Evolutionary conservation across 257 asterid genomes (phyloP).

Genomic region (Parsonsia alboflavescens): DNA sequence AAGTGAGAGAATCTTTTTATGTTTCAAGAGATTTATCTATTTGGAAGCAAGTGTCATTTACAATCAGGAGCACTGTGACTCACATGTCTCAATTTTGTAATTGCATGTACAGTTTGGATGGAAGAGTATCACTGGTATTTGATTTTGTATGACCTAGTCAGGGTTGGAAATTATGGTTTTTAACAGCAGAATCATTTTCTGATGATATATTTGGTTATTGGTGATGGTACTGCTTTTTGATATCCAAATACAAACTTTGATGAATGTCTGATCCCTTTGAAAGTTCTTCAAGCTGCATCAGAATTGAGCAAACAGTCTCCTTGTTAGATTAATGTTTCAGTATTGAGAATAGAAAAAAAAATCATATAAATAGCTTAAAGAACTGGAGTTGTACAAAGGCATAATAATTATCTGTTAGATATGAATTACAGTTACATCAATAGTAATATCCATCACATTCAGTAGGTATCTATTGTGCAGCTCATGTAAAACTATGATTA

Average conservation of each 20-base stretch:
- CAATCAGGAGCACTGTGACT: background rate
- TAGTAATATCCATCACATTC: background rate
- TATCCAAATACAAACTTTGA: background rate
- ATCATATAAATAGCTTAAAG: background rate
- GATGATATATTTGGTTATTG: background rate
- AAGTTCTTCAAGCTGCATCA: background rate
- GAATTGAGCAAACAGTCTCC: background rate
- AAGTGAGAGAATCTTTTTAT: background rate
- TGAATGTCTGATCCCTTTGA: background rate
- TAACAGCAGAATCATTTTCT: background rate
- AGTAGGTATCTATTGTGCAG: background rate
- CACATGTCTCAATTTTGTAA: background rate
- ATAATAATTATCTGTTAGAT: background rate
- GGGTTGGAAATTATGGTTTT: background rate
- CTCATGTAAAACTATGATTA: background rate
- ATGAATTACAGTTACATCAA: background rate
- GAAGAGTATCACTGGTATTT: background rate
- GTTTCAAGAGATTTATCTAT: background rate
- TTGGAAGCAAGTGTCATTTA: background rate
- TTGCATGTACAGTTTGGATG: background rate
- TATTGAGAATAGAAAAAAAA: background rate
- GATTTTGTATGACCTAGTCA: background rate
- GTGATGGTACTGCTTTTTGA: background rate
- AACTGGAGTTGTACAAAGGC: background rate
- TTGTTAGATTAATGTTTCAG: background rate